Evolutionary conservation across 2,329 filamentous ascomycete species (phyloP).

Genomic region (Pseudomassariella vexata): DNA sequence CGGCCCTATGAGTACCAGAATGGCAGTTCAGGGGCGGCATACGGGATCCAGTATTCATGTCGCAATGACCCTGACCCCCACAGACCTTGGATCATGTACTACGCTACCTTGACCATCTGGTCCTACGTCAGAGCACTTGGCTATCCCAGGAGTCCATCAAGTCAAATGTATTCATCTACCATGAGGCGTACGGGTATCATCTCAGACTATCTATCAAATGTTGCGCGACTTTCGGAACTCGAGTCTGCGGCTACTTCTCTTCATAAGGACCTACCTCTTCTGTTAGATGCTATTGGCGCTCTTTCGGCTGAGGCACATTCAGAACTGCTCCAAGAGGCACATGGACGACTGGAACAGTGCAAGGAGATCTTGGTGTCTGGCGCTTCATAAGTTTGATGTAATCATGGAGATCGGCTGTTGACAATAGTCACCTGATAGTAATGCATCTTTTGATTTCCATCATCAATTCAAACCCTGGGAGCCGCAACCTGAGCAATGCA

Average conservation of each 20-base stretch:
- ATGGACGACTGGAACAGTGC: slow-evolving; percentile 63
- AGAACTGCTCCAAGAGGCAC: slow-evolving; percentile 76
- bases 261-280: slow-evolving; percentile 45
- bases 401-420: too few species aligned
- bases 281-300: slow-evolving; percentile 36
- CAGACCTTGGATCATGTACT: slow-evolving; percentile 86
- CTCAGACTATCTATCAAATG: slow-evolving; percentile 46
- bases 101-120: slow-evolving; percentile 81
- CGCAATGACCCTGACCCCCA: slow-evolving; percentile 77
- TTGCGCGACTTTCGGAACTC: slow-evolving; percentile 66
- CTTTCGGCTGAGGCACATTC: slow-evolving; percentile 40
- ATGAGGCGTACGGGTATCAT: slow-evolving; percentile 25
- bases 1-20: slow-evolving; percentile 14
- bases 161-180: slow-evolving; percentile 32
- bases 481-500: too few species aligned
- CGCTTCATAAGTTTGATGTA: neutral
- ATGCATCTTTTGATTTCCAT: too few species aligned
- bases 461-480: too few species aligned
- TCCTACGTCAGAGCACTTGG: slow-evolving; percentile 78
- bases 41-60: slow-evolving; percentile 59
- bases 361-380: slow-evolving; percentile 39
- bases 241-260: slow-evolving; percentile 60
- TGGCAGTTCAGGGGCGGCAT: slow-evolving; percentile 15
- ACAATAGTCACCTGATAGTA: too few species aligned
- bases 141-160: slow-evolving; percentile 45